phyloP scores from a whole-genome alignment of 805 yeast species.

The Teunomyces stri region DNA sequence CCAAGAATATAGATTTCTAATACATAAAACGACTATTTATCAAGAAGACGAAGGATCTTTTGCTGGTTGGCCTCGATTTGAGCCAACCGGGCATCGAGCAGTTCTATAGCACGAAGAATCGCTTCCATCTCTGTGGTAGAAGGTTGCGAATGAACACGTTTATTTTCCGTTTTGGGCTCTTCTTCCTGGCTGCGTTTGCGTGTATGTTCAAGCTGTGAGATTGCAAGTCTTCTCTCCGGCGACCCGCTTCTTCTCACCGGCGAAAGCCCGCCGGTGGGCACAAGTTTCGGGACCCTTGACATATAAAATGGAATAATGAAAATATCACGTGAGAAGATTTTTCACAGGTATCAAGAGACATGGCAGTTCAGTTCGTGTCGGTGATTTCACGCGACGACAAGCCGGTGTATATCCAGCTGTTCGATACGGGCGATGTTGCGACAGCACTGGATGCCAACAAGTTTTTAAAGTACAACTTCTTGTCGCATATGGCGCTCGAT shows the following conservation, averaged over 20 bases:
- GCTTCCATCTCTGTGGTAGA: neutral
- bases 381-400: conserved; percentile 56
- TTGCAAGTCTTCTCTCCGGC: conserved; percentile 7
- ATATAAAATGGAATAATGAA: neutral
- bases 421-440: conserved; percentile 21
- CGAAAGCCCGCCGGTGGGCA: conserved; percentile 6
- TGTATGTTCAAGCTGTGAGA: conserved; percentile 6
- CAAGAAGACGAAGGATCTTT: neutral
- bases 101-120: neutral
- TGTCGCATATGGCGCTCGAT: conserved; percentile 76
- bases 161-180: neutral
- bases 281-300: neutral
- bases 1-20: conserved; percentile 36
- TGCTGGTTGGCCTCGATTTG: conserved; percentile 2
- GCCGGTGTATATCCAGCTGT: conserved; percentile 60
- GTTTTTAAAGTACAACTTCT: conserved; percentile 60
- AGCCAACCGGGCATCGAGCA: conserved; percentile 1
- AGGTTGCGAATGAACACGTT: neutral
- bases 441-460: conserved; percentile 33
- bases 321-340: neutral
- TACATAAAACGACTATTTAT: conserved; percentile 1
- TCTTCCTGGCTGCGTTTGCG: neutral
- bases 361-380: conserved; percentile 49
- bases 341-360: no score
- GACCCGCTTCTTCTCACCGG: conserved; percentile 10